Evolutionary conservation across 2,329 filamentous ascomycete genomes (phyloP).

Genomic region (Hypoxylon sp.): DNA sequence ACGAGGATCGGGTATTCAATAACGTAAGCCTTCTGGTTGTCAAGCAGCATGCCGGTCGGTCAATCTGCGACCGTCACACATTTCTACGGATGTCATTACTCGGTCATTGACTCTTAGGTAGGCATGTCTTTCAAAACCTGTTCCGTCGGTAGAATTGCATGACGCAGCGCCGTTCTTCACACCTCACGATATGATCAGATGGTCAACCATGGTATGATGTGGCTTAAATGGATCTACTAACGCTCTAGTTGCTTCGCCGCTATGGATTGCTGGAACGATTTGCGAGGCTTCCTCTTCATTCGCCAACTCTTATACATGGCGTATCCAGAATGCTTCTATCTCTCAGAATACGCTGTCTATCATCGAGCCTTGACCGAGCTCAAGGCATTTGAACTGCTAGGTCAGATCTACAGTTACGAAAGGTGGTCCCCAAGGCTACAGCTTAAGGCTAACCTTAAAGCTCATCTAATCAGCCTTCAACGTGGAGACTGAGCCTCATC

Average conservation of each 20-base stretch:
- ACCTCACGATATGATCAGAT: constrained; percentile 10
- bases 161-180: constrained; percentile 1
- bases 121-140: constrained; percentile 7
- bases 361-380: not conserved
- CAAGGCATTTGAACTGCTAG: not conserved
- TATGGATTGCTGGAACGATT: not conserved
- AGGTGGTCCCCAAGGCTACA: not conserved
- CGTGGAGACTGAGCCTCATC: constrained; percentile 1
- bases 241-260: not conserved
- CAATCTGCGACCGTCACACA: constrained; percentile 1
- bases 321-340: constrained; percentile 7
- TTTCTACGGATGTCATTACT: constrained; percentile 2
- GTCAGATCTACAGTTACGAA: constrained; percentile 3
- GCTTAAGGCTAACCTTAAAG: not conserved
- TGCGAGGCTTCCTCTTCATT: constrained; percentile 6
- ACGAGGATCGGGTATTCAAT: not conserved
- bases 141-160: not conserved
- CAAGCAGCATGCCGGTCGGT: constrained; percentile 12
- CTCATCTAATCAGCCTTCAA: not conserved
- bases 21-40: not conserved
- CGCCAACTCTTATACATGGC: not conserved
- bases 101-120: not conserved
- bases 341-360: constrained; percentile 4
- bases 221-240: constrained; percentile 24
- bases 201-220: constrained; percentile 8